Base-by-base conservation (phyloP, 805 yeast genomes). In the Lipomyces orientalis region DNA sequence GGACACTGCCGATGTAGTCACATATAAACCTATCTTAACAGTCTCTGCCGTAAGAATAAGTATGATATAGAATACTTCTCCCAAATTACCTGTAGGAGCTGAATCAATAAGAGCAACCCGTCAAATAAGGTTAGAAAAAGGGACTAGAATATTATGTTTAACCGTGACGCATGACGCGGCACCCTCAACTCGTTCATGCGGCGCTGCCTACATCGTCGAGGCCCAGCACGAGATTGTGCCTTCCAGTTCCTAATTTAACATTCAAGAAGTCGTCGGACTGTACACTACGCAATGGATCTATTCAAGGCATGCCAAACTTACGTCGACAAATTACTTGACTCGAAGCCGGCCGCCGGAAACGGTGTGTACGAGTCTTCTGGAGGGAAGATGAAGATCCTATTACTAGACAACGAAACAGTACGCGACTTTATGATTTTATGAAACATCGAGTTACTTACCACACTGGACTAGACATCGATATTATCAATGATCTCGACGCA, bases 401-500 rank as follows among this genome's bases (percentile, higher is more conserved):
- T 95, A 52, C 83, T 95, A 65, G 99, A 95, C 76, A 81, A 85
- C 61, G 83, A 83, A 71, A 94, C 99, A 1, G 79, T 76, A 65
- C 6, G 77, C 63, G n/a, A 14, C 34, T 16, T 22, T 43, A 35
- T n/a, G 6, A 6, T 43, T n/a, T 16, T 19, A 43, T 43, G 19
- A 37, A n/a, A 16, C 16, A n/a, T 43, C 49, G 9, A 8, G 19
- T 43, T 37, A n/a, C 8, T 43, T 22, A n/a, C n/a, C n/a, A 33
- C 16, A 57, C 49, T 43, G 33, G 8, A 19, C 22, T 46, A 76
- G 73, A 90, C 96, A 5, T 84, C 93, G 0, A 87, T 93, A 31
- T 86, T 95, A 29, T 92, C 98, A n/a, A 83, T 95, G 85, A 87
- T 90, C 73, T 86, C 96, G 35, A 90, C 97, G 1, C 99, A 95